phyloP scores from a whole-genome alignment of 2,329 filamentous ascomycete species.

The Verticillium tricorpus region DNA sequence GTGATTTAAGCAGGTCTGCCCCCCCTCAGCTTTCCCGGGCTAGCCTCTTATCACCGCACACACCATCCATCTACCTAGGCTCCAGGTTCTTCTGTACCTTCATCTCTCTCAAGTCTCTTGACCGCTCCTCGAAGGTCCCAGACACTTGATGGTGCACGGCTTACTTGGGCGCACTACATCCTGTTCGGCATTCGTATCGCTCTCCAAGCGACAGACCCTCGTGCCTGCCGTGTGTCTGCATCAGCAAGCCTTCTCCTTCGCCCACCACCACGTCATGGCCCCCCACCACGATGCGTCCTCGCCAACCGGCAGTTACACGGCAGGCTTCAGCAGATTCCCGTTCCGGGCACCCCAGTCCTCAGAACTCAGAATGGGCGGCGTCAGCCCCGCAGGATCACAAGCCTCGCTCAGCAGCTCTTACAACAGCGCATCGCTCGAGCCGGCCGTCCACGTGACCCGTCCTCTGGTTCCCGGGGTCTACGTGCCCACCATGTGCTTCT shows the following conservation, averaged over 20 bases:
- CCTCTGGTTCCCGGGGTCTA: slow-evolving; percentile 55
- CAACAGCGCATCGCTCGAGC: slow-evolving; percentile 30
- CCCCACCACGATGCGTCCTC: slow-evolving; percentile 44
- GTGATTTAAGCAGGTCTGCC: not conserved
- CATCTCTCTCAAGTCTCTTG: not conserved
- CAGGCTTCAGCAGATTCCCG: slow-evolving; percentile 31
- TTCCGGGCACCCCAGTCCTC: slow-evolving; percentile 27
- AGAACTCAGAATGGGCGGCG: slow-evolving; percentile 20
- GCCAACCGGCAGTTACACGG: slow-evolving; percentile 39
- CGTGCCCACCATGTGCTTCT: slow-evolving; percentile 72
- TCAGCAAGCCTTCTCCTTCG: not conserved
- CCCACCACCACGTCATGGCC: slow-evolving; percentile 29
- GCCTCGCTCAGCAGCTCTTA: slow-evolving; percentile 37
- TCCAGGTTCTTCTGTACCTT: not conserved
- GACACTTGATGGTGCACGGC: not conserved
- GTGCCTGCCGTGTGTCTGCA: not conserved
- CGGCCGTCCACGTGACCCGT: slow-evolving; percentile 27
- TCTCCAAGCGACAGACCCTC: not conserved
- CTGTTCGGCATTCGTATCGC: not conserved
- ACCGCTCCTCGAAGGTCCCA: not conserved
- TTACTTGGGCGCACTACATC: not conserved
- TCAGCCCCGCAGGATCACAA: slow-evolving; percentile 22
- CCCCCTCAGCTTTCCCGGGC: not conserved
- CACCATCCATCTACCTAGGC: not conserved
- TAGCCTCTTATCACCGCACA: not conserved